These are phyloP conservation scores for Hypomontagnella monticulosa DNA, from an alignment of 495 filamentous ascomycete genomes.

Conservation along the genomic window DNA sequence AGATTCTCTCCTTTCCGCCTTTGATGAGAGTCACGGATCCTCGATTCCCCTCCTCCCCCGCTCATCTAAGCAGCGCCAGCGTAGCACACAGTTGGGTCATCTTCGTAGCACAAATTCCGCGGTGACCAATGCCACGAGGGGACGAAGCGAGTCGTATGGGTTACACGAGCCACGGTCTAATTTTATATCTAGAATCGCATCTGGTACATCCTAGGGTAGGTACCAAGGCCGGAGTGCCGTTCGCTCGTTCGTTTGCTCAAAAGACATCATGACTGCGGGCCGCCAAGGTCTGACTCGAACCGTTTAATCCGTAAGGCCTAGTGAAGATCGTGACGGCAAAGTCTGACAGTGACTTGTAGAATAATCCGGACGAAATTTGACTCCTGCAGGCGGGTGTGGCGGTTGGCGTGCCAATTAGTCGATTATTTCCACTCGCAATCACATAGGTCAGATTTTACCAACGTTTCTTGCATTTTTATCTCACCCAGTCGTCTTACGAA, in stretches of 20 bases:
- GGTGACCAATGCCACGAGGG: slow-evolving; percentile 33
- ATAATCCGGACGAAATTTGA: slow-evolving; percentile 12
- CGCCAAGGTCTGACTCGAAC: slow-evolving; percentile 20
- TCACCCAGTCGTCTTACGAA: slow-evolving; percentile 29
- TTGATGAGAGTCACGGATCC: slow-evolving; percentile 6
- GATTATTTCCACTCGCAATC: slow-evolving; percentile 12
- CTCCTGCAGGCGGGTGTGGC: slow-evolving; percentile 29
- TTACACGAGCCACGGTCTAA: slow-evolving; percentile 34
- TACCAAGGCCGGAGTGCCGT: neutral
- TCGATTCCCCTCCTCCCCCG: slow-evolving; percentile 24
- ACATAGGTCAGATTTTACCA: slow-evolving; percentile 19
- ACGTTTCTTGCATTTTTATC: slow-evolving; percentile 23
- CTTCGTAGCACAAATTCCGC: slow-evolving; percentile 16
- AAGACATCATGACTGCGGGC: neutral
- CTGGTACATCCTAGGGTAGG: slow-evolving; percentile 10
- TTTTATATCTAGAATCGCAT: slow-evolving; percentile 27
- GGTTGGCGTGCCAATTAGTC: slow-evolving; percentile 33
- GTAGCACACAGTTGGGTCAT: slow-evolving; percentile 34
- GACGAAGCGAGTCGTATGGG: slow-evolving; percentile 28
- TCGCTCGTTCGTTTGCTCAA: slow-evolving; percentile 5
- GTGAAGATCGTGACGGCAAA: neutral
- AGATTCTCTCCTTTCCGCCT: slow-evolving; percentile 17
- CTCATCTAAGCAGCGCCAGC: slow-evolving; percentile 23
- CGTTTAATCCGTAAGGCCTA: too few relatives aligned
- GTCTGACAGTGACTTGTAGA: slow-evolving; percentile 17